phyloP scores from a whole-genome alignment of 306 rosid genomes.

The Rosa persica region DNA sequence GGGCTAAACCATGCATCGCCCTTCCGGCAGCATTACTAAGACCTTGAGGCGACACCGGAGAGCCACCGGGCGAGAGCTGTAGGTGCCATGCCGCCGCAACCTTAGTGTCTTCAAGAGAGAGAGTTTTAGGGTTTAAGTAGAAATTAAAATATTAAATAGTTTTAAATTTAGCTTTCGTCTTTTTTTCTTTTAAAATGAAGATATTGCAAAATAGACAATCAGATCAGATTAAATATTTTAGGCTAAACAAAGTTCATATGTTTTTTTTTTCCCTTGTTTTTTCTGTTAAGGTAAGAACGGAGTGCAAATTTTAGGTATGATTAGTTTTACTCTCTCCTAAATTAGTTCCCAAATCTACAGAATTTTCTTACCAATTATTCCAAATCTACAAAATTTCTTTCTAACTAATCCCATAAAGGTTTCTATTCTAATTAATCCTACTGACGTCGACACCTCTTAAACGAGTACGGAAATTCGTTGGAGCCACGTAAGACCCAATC shows the following conservation, averaged over 20 bases:
- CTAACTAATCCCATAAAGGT: neutral
- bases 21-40: too few relatives aligned
- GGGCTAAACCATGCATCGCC: too few relatives aligned
- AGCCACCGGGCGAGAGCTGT: too few relatives aligned
- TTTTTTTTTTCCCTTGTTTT: neutral
- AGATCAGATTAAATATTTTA: neutral
- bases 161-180: neutral
- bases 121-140: too few relatives aligned
- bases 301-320: neutral
- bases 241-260: neutral
- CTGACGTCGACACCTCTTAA: neutral
- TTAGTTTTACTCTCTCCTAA: too few relatives aligned
- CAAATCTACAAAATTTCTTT: neutral
- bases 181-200: neutral
- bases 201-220: neutral
- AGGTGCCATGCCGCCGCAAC: too few relatives aligned
- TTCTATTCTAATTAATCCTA: too few relatives aligned
- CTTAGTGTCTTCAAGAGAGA: too few relatives aligned
- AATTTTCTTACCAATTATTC: neutral
- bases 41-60: too few relatives aligned
- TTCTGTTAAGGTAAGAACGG: neutral
- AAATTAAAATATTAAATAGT: too few relatives aligned
- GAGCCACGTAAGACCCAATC: conserved; percentile 21
- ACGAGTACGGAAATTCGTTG: neutral
- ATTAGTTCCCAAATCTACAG: neutral